Evolutionary conservation across 129 eudicot genomes (phyloP).

Genomic region (Lactuca sativa): DNA sequence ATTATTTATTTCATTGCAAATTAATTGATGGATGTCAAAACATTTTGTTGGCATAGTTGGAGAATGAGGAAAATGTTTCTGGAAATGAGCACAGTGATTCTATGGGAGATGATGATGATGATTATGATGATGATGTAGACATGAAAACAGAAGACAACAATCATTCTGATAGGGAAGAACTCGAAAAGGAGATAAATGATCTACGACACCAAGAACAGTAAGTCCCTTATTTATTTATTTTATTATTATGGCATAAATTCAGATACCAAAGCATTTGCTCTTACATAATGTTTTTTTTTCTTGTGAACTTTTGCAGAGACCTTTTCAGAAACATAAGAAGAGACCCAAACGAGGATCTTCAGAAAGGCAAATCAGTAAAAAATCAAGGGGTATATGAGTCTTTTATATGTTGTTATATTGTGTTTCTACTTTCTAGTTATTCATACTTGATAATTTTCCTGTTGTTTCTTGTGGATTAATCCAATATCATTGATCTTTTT

Average conservation of each 20-base stretch:
- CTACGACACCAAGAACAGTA: constrained; percentile 77
- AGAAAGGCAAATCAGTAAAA: constrained; percentile 84
- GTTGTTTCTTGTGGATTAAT: constrained; percentile 23
- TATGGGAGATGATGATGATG: constrained; percentile 26
- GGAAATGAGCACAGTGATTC: constrained; percentile 18
- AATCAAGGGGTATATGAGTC: constrained; percentile 63
- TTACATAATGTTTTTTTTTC: background rate
- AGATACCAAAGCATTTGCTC: background rate
- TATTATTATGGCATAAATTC: background rate
- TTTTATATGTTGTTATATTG: background rate
- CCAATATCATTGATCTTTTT: constrained; percentile 14
- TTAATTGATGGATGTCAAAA: constrained; percentile 1
- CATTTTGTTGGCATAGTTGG: constrained; percentile 20
- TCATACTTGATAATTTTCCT: background rate
- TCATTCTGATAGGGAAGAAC: constrained; percentile 73
- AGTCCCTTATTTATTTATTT: constrained; percentile 20
- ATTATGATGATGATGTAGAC: constrained; percentile 23
- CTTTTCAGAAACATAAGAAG: constrained; percentile 58
- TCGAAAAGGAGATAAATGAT: constrained; percentile 72
- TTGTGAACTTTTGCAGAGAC: constrained; percentile 42
- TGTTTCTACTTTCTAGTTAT: background rate
- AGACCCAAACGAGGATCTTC: constrained; percentile 78
- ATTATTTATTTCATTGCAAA: background rate
- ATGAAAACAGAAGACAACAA: constrained; percentile 32
- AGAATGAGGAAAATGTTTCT: constrained; percentile 26